Evolutionary conservation across 2,329 filamentous ascomycete genomes (phyloP), one percentile per base, ranked within the genome.

Genomic region (Penicillium capsulatum): DNA sequence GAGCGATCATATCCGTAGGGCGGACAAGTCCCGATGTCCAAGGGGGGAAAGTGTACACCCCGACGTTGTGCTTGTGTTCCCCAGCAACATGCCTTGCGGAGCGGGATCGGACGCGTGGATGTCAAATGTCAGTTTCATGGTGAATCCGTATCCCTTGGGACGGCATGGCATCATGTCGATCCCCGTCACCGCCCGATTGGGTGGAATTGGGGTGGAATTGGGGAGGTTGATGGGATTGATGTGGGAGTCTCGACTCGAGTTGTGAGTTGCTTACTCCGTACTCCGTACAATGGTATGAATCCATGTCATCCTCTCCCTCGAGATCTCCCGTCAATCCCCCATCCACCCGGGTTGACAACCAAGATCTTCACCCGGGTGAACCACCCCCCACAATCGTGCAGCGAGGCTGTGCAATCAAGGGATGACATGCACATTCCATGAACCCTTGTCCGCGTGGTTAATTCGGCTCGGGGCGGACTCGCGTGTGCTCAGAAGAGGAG

Each of bases 391-490:
- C 37, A 36, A 9, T 14, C 26, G 29, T 42, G 37, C 38, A 40
- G 32, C 32, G 39, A 44, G 51, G 50, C 50, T 47, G 47, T 51
- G 46, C 44, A 51, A 54, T 51, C 50, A 53, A 53, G 50, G 50
- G 50, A 53, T 54, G 47, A 50, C 46, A 49, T 51, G 45, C 44
- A 40, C 51, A 53, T 54, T 54, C 50, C 47, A 45, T 29, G 31
- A 19, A 22, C 19, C 19, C 17, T 44, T 42, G 34, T 47, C 45
- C 44, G 40, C 38, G 44, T 49, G 44, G 40, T 44, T 20, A 36
- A 37, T 26, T 26, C 47, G 47, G 47, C 45, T 45, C 47, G 47
- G 40, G 45, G 42, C 47, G 47, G 44, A 19, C 20, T 11, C 13
- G 26, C 10, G 13, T 11, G 26, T 11, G 26, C 6, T 14, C 26